Base-by-base conservation (phyloP, 495 filamentous ascomycete genomes). In the Talaromyces adpressus region DNA sequence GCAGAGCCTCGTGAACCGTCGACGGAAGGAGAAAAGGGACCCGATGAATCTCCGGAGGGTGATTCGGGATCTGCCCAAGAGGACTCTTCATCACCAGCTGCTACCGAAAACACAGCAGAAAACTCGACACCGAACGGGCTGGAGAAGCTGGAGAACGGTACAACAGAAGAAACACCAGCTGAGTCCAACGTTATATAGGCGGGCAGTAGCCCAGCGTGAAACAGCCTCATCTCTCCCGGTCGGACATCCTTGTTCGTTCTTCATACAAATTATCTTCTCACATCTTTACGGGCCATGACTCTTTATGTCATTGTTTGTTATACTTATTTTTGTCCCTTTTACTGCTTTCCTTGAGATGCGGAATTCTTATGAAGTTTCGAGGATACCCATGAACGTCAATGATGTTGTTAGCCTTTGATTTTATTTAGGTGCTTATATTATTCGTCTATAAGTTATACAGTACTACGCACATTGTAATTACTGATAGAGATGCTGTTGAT, bases 1-100 rank as follows among this genome's bases (percentile, higher is more conserved):
- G 29, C 29, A 7, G 29, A 30, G 23, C 67, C 63, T 4, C 65
- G 62, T 2, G 65, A 69, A 2, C 39, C 63, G 11, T 41, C 64
- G 3, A 18, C 57, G 11, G 63, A 69, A 63, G 66, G 56, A 11
- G 65, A 63, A 22, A 53, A 81, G 52, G 71, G 66, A 63, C 62
- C 73, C 36, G 72, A 77, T 32, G 23, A 65, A 49, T 23, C 65
- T 16, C 22, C 63, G 5, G 66, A 65, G 16, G 25, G 20, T 16
- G 59, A 30, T n/a, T 36, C 60, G 20, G 62, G 58, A 30, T 6
- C 41, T 12, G 59, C 58, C 1, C 25, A n/a, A 29, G 49, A 57
- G 11, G 25, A 32, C 4, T 53, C 29, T 22, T 9, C 53, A 27
- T 32, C 56, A 7, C 32, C 39, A 23, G 20, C 14, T 58, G 61